These are phyloP conservation scores for Colletotrichum viniferum DNA, from an alignment of 2,329 filamentous ascomycete species.

Conservation along the genomic window DNA sequence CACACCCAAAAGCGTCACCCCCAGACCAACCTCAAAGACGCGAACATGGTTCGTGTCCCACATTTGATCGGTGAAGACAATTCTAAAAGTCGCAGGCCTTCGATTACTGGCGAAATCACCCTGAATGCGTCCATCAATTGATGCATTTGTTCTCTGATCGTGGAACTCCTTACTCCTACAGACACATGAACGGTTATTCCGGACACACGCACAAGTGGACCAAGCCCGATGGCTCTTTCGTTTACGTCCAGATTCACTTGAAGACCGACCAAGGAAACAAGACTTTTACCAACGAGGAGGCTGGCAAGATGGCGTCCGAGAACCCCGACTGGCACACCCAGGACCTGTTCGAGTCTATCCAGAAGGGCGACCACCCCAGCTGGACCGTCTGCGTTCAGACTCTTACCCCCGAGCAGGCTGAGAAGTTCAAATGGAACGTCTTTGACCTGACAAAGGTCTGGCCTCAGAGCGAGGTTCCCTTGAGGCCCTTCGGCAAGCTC, in stretches of 20 bases:
- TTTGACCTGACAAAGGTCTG: constrained; percentile 75
- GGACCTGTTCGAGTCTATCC: constrained; percentile 68
- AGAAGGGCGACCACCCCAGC: constrained; percentile 62
- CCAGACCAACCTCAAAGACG: constrained; percentile 71
- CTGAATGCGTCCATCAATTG: constrained; percentile 66
- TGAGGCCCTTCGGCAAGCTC: constrained; percentile 64
- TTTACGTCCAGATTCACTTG: constrained; percentile 69
- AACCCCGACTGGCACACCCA: constrained; percentile 68
- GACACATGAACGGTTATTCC: constrained; percentile 72
- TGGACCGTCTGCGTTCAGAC: constrained; percentile 71
- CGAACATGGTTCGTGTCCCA: too few species aligned
- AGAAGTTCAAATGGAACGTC: constrained; percentile 65
- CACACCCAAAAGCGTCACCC: constrained; percentile 81
- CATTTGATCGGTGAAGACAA: too few species aligned
- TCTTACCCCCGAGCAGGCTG: constrained; percentile 64
- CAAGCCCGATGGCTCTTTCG: constrained; percentile 68
- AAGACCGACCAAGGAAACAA: constrained; percentile 68
- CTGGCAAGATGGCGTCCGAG: constrained; percentile 53
- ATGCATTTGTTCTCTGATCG: constrained; percentile 71
- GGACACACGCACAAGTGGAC: constrained; percentile 69
- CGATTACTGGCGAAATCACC: constrained; percentile 61
- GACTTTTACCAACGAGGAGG: constrained; percentile 63
- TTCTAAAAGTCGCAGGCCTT: too few species aligned
- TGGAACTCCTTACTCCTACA: constrained; percentile 68
- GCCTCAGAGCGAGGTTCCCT: constrained; percentile 67